phyloP scores from a whole-genome alignment of 352 stramenopile species.

The Globisporangium cylindrosporum region DNA sequence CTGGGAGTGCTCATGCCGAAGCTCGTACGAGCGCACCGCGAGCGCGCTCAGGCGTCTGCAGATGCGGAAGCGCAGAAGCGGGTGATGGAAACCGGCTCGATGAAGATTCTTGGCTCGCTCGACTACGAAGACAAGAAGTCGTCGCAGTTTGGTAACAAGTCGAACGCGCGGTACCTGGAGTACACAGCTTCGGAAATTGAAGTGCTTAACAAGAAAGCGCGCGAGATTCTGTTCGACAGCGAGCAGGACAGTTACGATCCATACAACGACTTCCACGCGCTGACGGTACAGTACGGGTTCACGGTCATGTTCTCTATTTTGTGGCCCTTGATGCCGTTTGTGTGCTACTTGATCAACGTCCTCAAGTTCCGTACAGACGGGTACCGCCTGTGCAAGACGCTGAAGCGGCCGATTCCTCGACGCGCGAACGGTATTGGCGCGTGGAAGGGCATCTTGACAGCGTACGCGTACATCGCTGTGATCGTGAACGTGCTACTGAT shows the following conservation, averaged over 20 bases:
- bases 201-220: constrained; percentile 63
- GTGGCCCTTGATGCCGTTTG: constrained; percentile 73
- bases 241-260: constrained; percentile 73
- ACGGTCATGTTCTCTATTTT: constrained; percentile 83
- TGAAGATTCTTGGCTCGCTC: constrained; percentile 80
- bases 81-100: constrained; percentile 61
- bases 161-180: constrained; percentile 59
- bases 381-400: constrained; percentile 63
- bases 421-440: constrained; percentile 72
- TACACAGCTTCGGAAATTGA: constrained; percentile 60
- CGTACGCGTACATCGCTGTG: constrained; percentile 62
- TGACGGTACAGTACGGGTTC: constrained; percentile 73
- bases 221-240: constrained; percentile 68
- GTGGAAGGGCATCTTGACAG: constrained; percentile 57
- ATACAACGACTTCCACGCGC: constrained; percentile 72
- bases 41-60: constrained; percentile 51
- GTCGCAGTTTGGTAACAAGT: constrained; percentile 75
- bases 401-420: constrained; percentile 69
- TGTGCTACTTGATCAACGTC: constrained; percentile 68
- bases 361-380: constrained; percentile 67
- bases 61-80: constrained; percentile 67
- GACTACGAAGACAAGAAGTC: constrained; percentile 73
- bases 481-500: constrained; percentile 72
- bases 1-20: constrained; percentile 64
- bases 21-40: constrained; percentile 61